A percentile compares a stretch with the other conserved stretches of the same genome.
phyloP scores from a whole-genome alignment of 805 yeast species.

The Lipomyces mesembrius region DNA sequence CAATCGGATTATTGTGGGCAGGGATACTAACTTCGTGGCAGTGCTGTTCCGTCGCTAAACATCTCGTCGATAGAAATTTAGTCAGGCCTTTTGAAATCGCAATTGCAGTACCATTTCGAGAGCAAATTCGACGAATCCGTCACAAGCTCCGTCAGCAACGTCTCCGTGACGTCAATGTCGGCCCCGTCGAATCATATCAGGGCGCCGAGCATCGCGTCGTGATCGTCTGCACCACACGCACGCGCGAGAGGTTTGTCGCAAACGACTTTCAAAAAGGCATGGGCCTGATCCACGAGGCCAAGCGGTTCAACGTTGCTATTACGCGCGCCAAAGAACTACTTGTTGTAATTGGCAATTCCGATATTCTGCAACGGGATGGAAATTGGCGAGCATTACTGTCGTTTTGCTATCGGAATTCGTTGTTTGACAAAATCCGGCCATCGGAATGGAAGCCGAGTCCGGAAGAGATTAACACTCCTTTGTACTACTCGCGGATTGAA shows the following conservation, averaged over 20 bases:
- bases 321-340: constrained; percentile 54
- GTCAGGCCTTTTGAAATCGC: constrained; percentile 28
- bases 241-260: constrained; percentile 28
- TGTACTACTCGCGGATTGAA: constrained; percentile 27
- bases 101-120: constrained; percentile 35
- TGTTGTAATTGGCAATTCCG: constrained; percentile 53
- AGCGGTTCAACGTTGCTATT: constrained; percentile 52
- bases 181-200: constrained; percentile 36
- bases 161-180: constrained; percentile 35
- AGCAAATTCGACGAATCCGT: constrained; percentile 30
- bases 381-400: constrained; percentile 34
- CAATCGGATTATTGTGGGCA: neutral
- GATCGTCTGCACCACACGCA: constrained; percentile 33
- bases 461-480: constrained; percentile 31
- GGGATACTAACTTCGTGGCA: neutral
- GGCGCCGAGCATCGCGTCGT: constrained; percentile 36
- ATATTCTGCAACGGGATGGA: constrained; percentile 26
- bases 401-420: constrained; percentile 27
- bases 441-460: constrained; percentile 24
- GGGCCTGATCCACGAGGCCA: constrained; percentile 35
- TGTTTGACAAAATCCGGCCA: constrained; percentile 19
- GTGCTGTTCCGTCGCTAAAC: constrained; percentile 17
- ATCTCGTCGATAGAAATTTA: constrained; percentile 11
- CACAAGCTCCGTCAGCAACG: constrained; percentile 14
- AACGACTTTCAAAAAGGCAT: constrained; percentile 25